Conservation (phyloP, 305 asterid genomes). For the Fraxinus baroniana region DNA sequence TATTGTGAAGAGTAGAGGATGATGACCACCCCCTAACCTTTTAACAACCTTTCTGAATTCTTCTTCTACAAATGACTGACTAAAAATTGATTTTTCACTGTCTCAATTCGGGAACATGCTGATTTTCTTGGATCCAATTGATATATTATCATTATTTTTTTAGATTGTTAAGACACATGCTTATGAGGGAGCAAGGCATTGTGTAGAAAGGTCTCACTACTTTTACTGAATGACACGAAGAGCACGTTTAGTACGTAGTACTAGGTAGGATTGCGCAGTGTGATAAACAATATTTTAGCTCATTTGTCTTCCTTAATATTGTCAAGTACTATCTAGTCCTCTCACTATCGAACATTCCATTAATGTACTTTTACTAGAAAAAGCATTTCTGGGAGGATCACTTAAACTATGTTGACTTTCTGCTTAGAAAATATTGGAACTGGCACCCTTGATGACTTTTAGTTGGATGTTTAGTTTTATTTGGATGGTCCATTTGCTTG, state of each 20-base stretch:
- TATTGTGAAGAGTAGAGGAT: neutral
- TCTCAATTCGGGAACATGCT: constrained; percentile 1
- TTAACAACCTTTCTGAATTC: neutral
- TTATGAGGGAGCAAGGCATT: neutral
- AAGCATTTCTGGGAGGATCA: neutral
- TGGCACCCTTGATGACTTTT: neutral
- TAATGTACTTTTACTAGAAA: neutral
- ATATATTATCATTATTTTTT: neutral
- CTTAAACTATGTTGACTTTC: neutral
- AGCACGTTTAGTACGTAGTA: neutral
- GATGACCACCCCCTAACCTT: neutral
- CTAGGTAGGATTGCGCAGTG: neutral
- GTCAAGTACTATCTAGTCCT: neutral
- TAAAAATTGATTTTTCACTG: neutral
- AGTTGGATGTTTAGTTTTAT: neutral
- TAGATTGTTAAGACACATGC: neutral
- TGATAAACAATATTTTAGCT: neutral
- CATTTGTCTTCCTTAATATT: neutral
- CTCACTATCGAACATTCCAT: neutral
- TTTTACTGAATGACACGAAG: neutral
- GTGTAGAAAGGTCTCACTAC: neutral
- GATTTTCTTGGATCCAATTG: neutral
- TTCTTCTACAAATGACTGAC: constrained; percentile 2
- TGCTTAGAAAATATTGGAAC: neutral
- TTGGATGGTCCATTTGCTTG: neutral